Evolutionary conservation across 805 yeast genomes (phyloP).

Genomic region (Wickerhamomyces xylosicus): DNA sequence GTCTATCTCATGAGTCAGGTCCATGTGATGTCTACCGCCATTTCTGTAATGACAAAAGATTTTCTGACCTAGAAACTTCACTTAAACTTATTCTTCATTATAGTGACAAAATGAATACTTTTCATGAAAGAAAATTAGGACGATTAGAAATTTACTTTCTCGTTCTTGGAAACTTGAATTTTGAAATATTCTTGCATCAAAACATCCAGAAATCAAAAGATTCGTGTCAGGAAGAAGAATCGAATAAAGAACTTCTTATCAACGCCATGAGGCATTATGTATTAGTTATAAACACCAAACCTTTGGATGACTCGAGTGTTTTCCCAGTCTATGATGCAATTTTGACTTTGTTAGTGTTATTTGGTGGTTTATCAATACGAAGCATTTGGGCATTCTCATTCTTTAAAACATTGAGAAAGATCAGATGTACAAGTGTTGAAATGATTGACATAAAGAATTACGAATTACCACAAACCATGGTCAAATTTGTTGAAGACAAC

Average conservation of each 20-base stretch:
- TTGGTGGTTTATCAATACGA: constrained; percentile 34
- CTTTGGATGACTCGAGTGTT: constrained; percentile 28
- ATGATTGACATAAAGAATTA: too few species aligned
- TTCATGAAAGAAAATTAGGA: constrained; percentile 4
- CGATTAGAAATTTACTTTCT: constrained; percentile 7
- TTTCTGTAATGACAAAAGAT: too few species aligned
- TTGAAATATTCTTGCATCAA: constrained; percentile 5
- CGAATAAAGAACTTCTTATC: constrained; percentile 10
- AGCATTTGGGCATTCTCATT: constrained; percentile 32
- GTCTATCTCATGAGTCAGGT: not conserved
- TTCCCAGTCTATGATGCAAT: constrained; percentile 26
- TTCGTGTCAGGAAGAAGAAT: constrained; percentile 5
- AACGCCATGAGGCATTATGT: not conserved
- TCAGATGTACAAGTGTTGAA: not conserved
- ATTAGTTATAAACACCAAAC: constrained; percentile 3
- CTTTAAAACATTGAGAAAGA: constrained; percentile 14
- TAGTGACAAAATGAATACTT: constrained; percentile 2
- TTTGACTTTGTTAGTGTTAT: constrained; percentile 30
- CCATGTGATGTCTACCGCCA: too few species aligned
- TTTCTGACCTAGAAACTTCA: constrained; percentile 2
- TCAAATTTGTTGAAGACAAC: not conserved
- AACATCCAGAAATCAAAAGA: not conserved
- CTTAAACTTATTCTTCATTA: constrained; percentile 2
- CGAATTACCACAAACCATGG: not conserved
- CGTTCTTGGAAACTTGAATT: constrained; percentile 6